Percentiles rank a stretch among this genome's conserved stretches.
These are phyloP conservation scores for Candida pseudocylindracea DNA, from an alignment of 1,139 yeast species.

Conservation along the genomic window DNA sequence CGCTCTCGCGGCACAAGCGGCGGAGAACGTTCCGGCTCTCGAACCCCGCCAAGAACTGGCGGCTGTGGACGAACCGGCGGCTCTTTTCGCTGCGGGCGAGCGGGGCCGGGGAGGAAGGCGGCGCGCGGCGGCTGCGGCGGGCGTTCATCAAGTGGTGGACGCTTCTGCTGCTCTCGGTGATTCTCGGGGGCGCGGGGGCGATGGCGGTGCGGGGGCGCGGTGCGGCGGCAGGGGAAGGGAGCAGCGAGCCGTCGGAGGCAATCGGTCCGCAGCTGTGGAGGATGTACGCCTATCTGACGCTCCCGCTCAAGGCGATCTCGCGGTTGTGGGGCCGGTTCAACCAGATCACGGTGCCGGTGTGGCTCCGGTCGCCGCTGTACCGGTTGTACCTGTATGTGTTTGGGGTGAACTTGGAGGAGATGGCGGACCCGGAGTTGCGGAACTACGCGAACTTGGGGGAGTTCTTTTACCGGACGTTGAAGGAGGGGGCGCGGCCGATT, in stretches of 20 bases:
- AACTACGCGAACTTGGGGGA: slow-evolving; percentile 69
- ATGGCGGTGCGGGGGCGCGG: slow-evolving; percentile 19
- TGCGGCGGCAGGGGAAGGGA: slow-evolving; percentile 10
- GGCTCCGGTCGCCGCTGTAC: slow-evolving; percentile 75
- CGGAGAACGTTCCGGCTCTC: slow-evolving; percentile 5
- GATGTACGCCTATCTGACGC: slow-evolving; percentile 67
- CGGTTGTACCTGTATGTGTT: slow-evolving; percentile 56
- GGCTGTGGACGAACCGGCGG: slow-evolving; percentile 5
- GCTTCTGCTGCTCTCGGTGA: slow-evolving; percentile 36
- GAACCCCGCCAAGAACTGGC: slow-evolving; percentile 13
- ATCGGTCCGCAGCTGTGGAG: slow-evolving; percentile 65
- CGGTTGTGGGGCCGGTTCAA: slow-evolving; percentile 90
- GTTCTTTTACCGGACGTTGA: slow-evolving; percentile 70
- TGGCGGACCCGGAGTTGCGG: slow-evolving; percentile 60
- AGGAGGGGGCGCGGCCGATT: slow-evolving; percentile 64
- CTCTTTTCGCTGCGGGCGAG: slow-evolving; percentile 10
- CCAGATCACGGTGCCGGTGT: slow-evolving; percentile 61
- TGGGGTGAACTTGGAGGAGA: slow-evolving; percentile 79
- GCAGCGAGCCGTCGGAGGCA: slow-evolving; percentile 15
- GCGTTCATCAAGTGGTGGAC: slow-evolving; percentile 49
- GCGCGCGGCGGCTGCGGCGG: slow-evolving; percentile 20
- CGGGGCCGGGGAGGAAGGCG: slow-evolving; percentile 13
- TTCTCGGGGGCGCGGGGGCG: slow-evolving; percentile 43
- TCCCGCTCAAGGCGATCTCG: slow-evolving; percentile 81
- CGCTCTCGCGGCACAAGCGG: neutral